Evolutionary conservation across 2,329 filamentous ascomycete species (phyloP).

Genomic region (Phoma herbarum): DNA sequence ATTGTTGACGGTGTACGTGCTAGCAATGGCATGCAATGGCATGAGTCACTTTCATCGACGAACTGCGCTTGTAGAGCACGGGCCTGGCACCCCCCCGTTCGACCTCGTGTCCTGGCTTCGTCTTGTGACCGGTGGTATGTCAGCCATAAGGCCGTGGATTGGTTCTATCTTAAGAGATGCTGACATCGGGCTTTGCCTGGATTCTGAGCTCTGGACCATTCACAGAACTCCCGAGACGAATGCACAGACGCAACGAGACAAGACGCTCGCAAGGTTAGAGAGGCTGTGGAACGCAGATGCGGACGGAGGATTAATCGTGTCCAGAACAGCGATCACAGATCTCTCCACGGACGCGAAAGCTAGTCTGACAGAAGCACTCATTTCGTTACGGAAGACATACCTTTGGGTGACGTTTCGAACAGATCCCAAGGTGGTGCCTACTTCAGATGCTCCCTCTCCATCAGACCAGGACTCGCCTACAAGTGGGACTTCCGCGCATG

Average conservation of each 20-base stretch:
- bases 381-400: neutral
- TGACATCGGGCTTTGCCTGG: neutral
- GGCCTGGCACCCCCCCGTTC: neutral
- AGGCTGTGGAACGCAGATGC: neutral
- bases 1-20: slow-evolving; percentile 1
- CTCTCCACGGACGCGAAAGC: neutral
- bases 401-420: neutral
- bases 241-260: neutral
- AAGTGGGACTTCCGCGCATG: neutral
- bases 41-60: neutral
- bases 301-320: neutral
- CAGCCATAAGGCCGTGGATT: neutral
- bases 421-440: neutral
- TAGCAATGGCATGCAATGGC: slow-evolving; percentile 1
- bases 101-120: neutral
- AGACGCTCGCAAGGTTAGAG: neutral
- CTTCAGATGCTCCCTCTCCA: neutral
- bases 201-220: neutral
- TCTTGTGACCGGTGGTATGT: neutral
- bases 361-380: neutral
- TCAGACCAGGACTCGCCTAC: neutral
- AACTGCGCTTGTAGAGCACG: neutral
- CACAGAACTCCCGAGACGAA: neutral
- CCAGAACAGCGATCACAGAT: neutral
- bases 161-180: neutral